phyloP scores from a whole-genome alignment of 495 filamentous ascomycete genomes.

The Geoglossum glabrum region DNA sequence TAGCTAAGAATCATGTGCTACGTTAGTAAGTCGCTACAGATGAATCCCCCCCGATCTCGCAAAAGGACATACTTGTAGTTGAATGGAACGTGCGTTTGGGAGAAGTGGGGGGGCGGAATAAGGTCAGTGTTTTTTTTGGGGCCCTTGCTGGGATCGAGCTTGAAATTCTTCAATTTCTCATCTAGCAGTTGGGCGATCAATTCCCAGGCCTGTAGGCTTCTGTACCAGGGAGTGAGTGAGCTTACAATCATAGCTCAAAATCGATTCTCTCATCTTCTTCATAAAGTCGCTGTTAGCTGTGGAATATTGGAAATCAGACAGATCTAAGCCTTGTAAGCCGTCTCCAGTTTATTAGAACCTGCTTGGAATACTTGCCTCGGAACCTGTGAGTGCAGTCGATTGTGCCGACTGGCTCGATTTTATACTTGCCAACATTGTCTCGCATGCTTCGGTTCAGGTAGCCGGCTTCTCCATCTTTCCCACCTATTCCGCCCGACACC shows the following conservation, averaged over 20 bases:
- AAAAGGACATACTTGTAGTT: constrained; percentile 25
- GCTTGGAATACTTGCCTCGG: constrained; percentile 30
- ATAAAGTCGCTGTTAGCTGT: constrained; percentile 40
- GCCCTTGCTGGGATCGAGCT: constrained; percentile 44
- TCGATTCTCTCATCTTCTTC: constrained; percentile 38
- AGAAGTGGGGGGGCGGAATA: constrained; percentile 61
- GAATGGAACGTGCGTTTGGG: constrained; percentile 44
- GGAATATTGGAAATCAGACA: constrained; percentile 63
- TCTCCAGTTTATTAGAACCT: background rate
- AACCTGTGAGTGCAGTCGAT: constrained; percentile 73
- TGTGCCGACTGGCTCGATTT: constrained; percentile 47
- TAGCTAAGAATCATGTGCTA: constrained; percentile 2
- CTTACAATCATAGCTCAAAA: constrained; percentile 44
- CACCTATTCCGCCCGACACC: background rate
- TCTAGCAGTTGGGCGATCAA: constrained; percentile 20
- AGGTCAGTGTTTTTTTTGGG: constrained; percentile 39
- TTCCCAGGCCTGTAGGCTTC: background rate
- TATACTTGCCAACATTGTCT: constrained; percentile 51
- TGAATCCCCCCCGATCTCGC: background rate
- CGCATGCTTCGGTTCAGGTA: constrained; percentile 22
- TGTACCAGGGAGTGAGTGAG: background rate
- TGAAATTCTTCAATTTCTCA: constrained; percentile 51
- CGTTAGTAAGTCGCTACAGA: background rate
- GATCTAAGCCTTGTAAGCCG: constrained; percentile 4
- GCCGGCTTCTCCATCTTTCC: background rate